Percentiles rank a stretch among this genome's conserved stretches.
phyloP scores from a whole-genome alignment of 768 basidiomycete species.

The Sarcodon aspratus region DNA sequence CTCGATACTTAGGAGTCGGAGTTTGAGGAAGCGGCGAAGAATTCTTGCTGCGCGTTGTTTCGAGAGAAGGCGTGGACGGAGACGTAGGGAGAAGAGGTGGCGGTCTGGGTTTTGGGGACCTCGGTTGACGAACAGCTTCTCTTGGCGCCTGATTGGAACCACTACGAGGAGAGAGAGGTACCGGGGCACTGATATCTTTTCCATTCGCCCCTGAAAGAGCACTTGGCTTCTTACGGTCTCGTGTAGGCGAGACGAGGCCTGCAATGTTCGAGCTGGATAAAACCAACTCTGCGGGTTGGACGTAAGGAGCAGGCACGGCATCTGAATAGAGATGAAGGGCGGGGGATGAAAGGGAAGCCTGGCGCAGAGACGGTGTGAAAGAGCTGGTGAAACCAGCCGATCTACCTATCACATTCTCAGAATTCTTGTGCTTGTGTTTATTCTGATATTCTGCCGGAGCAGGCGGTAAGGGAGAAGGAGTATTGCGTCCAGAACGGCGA shows the following conservation, averaged over 20 bases:
- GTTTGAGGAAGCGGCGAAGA: conserved; percentile 6
- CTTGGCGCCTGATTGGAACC: conserved; percentile 5
- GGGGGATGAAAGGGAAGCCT: conserved; percentile 68
- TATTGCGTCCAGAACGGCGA: conserved; percentile 25
- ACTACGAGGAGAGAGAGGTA: conserved; percentile 17
- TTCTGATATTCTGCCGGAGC: conserved; percentile 11
- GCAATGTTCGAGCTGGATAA: conserved; percentile 37
- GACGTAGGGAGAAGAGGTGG: conserved; percentile 11
- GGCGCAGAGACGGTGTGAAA: conserved; percentile 53
- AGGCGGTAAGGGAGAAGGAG: conserved; percentile 26
- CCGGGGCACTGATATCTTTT: conserved; percentile 25
- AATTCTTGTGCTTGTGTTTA: conserved; percentile 21
- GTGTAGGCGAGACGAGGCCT: conserved; percentile 33
- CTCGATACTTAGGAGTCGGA: conserved; percentile 13
- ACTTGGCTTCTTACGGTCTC: conserved; percentile 31
- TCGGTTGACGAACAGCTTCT: conserved; percentile 3
- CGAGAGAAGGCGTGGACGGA: conserved; percentile 7
- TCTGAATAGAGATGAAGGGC: conserved; percentile 54
- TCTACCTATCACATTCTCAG: conserved; percentile 25
- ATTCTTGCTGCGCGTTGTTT: conserved; percentile 4
- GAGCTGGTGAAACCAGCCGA: conserved; percentile 47
- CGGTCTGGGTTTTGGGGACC: conserved; percentile 12
- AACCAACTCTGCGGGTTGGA: conserved; percentile 30
- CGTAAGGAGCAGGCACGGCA: conserved; percentile 41
- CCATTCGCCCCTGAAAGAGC: conserved; percentile 12